Conservation (phyloP, 352 stramenopile species). For the Pythium phragmitis region DNA sequence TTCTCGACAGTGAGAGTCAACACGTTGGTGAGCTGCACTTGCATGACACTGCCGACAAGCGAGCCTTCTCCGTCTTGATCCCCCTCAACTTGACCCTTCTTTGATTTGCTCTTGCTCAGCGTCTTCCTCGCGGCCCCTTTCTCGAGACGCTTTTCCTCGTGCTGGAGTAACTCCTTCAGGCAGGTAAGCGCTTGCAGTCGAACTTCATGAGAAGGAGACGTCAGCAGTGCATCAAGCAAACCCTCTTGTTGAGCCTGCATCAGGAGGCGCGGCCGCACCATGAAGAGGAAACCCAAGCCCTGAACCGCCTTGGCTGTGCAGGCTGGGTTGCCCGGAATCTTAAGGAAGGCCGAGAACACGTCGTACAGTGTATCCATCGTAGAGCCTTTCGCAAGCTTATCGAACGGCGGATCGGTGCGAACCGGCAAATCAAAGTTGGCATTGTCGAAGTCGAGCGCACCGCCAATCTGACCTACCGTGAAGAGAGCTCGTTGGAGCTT, state of each 20-base stretch:
- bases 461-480: conserved; percentile 62
- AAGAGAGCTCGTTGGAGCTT: conserved; percentile 79
- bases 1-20: conserved; percentile 55
- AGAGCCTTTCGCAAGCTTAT: conserved; percentile 43
- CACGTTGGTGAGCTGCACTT: conserved; percentile 72
- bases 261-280: conserved; percentile 59
- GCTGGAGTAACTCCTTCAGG: conserved; percentile 67
- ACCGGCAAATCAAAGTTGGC: conserved; percentile 29
- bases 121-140: conserved; percentile 41
- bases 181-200: conserved; percentile 73
- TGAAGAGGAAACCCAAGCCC: conserved; percentile 81
- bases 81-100: conserved; percentile 76
- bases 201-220: conserved; percentile 37
- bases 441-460: conserved; percentile 63
- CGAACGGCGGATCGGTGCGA: conserved; percentile 15
- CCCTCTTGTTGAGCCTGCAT: conserved; percentile 72
- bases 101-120: conserved; percentile 51
- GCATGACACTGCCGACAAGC: conserved; percentile 86
- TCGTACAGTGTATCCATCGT: conserved; percentile 67
- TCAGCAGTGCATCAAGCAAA: conserved; percentile 53
- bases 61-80: conserved; percentile 84
- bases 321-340: conserved; percentile 37
- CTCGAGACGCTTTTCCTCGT: conserved; percentile 71
- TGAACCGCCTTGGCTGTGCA: conserved; percentile 78
- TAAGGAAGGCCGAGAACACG: conserved; percentile 51